Conservation (phyloP, 805 yeast species). For the Candida koratica region DNA sequence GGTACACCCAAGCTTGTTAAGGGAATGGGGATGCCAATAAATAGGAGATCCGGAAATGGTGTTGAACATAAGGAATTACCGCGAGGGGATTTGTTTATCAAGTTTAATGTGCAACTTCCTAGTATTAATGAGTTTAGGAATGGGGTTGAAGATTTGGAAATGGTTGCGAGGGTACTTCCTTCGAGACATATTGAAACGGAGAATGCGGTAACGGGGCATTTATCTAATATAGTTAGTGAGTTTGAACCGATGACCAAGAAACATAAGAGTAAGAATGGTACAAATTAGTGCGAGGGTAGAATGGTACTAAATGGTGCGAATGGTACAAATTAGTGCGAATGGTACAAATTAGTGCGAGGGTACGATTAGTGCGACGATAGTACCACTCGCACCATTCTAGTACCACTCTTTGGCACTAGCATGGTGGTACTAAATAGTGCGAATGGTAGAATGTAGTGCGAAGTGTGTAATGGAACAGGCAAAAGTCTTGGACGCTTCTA, state of each 20-base stretch:
- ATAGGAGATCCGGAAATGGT: conserved; percentile 22
- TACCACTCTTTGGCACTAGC: no score
- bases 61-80: conserved; percentile 23
- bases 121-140: conserved; percentile 23
- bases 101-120: conserved; percentile 37
- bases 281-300: no score
- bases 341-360: no score
- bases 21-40: conserved; percentile 62
- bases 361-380: no score
- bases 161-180: conserved; percentile 22
- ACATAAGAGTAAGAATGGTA: no score
- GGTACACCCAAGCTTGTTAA: conserved; percentile 46
- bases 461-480: conserved; percentile 1
- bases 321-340: no score
- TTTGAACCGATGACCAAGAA: no score
- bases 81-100: conserved; percentile 37
- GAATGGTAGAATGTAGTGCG: no score
- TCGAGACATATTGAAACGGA: not conserved
- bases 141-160: conserved; percentile 19
- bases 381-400: no score
- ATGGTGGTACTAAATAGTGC: no score
- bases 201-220: conserved; percentile 1
- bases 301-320: no score
- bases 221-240: no score
- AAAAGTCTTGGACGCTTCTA: conserved; percentile 27